Percentiles rank a stretch among this genome's conserved stretches.
Conservation (phyloP, 2,329 filamentous ascomycete genomes). For the Talaromyces sp. region DNA sequence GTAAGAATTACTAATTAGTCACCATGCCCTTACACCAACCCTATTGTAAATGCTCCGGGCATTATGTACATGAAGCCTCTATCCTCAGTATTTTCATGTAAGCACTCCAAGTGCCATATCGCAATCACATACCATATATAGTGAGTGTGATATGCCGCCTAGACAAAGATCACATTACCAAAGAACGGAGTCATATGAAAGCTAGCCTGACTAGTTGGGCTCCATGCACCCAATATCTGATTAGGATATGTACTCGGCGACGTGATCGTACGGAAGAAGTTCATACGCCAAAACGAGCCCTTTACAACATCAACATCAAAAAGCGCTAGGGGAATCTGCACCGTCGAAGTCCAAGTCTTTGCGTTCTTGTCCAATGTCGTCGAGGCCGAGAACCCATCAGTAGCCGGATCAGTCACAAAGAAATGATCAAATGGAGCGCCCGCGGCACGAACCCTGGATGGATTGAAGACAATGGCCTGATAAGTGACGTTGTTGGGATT, state of each 20-base stretch:
- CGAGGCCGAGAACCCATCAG: conserved; percentile 6
- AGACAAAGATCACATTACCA: conserved; percentile 11
- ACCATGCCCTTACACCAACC: too few species aligned
- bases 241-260: conserved; percentile 14
- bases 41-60: too few species aligned
- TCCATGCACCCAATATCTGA: conserved; percentile 14
- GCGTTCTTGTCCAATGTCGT: conserved; percentile 1
- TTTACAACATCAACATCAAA: conserved; percentile 7
- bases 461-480: conserved; percentile 12
- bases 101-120: too few species aligned
- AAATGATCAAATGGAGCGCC: conserved; percentile 14
- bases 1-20: too few species aligned
- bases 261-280: conserved; percentile 14
- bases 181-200: conserved; percentile 14
- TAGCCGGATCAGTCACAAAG: conserved; percentile 7
- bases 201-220: conserved; percentile 11
- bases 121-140: too few species aligned
- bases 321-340: conserved; percentile 11
- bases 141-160: neutral
- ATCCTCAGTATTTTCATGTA: too few species aligned
- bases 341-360: conserved; percentile 8
- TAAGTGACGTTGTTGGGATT: conserved; percentile 13
- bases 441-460: conserved; percentile 6
- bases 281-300: conserved; percentile 13
- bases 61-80: too few species aligned